A percentile compares a stretch with the other conserved stretches of the same genome.
phyloP scores from a whole-genome alignment of 768 basidiomycete genomes.

The Boletus bicolor region DNA sequence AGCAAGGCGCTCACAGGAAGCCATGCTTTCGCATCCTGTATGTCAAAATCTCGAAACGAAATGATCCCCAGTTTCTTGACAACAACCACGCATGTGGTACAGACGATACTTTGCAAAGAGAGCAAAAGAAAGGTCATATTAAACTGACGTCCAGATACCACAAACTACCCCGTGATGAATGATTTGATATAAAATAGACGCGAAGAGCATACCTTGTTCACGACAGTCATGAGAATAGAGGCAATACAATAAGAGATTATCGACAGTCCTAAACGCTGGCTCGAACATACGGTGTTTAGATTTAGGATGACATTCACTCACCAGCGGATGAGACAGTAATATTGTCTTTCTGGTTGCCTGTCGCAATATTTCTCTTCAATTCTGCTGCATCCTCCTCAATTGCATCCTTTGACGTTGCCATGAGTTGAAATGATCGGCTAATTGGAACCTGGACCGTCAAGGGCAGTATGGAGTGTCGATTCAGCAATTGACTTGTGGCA shows the following conservation, averaged over 20 bases:
- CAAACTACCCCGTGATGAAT: constrained; percentile 54
- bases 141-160: constrained; percentile 90
- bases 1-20: constrained; percentile 91
- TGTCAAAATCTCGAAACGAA: constrained; percentile 80
- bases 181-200: neutral
- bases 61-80: constrained; percentile 79
- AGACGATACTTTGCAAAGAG: constrained; percentile 87
- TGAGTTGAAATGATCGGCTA: neutral
- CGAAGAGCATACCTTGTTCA: constrained; percentile 74
- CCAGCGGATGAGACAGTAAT: constrained; percentile 20
- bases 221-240: constrained; percentile 94
- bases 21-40: constrained; percentile 85
- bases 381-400: constrained; percentile 45
- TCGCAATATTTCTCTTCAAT: constrained; percentile 49
- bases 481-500: neutral
- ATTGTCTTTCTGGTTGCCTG: constrained; percentile 30
- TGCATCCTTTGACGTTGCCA: constrained; percentile 15
- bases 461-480: neutral
- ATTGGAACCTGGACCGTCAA: neutral
- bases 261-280: constrained; percentile 58
- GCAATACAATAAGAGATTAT: constrained; percentile 88
- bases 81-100: constrained; percentile 67
- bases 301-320: constrained; percentile 11
- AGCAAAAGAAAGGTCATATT: constrained; percentile 97
- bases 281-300: neutral